These are phyloP conservation scores for Solanum hybrid DNA, from an alignment of 305 asterid species.

Conservation along the genomic window DNA sequence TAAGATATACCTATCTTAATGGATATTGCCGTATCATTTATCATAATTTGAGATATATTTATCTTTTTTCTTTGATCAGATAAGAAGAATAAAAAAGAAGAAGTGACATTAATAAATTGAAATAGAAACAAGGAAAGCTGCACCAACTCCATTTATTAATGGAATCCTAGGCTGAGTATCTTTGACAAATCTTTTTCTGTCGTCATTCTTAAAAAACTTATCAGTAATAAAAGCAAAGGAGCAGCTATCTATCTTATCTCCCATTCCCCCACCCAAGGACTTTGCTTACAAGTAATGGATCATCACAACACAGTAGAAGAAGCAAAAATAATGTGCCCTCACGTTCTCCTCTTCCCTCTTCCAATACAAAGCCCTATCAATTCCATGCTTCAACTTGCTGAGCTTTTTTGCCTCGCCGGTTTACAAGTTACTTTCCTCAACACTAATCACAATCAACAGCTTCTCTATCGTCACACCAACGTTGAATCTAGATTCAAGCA, in stretches of 20 bases:
- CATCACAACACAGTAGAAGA: not conserved
- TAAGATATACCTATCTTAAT: too few species aligned
- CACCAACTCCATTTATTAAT: not conserved
- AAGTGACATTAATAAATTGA: not conserved
- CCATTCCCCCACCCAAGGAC: not conserved
- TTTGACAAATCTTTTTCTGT: not conserved
- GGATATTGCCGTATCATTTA: too few species aligned
- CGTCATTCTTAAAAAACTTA: not conserved
- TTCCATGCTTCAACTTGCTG: not conserved
- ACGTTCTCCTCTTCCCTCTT: not conserved
- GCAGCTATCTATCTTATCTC: not conserved
- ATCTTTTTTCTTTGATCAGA: not conserved
- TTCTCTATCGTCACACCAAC: not conserved
- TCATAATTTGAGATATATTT: too few species aligned
- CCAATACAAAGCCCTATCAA: not conserved
- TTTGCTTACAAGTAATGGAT: not conserved
- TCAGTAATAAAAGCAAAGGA: not conserved
- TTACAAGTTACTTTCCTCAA: not conserved
- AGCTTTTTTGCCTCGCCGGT: not conserved
- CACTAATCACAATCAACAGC: not conserved
- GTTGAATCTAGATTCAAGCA: not conserved
- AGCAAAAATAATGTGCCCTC: not conserved
- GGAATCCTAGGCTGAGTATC: not conserved
- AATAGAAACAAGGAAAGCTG: not conserved
- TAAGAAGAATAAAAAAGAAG: too few species aligned